These are phyloP conservation scores for Trichoderma citrinoviride DNA, from an alignment of 2,329 filamentous ascomycete genomes.

Conservation along the genomic window DNA sequence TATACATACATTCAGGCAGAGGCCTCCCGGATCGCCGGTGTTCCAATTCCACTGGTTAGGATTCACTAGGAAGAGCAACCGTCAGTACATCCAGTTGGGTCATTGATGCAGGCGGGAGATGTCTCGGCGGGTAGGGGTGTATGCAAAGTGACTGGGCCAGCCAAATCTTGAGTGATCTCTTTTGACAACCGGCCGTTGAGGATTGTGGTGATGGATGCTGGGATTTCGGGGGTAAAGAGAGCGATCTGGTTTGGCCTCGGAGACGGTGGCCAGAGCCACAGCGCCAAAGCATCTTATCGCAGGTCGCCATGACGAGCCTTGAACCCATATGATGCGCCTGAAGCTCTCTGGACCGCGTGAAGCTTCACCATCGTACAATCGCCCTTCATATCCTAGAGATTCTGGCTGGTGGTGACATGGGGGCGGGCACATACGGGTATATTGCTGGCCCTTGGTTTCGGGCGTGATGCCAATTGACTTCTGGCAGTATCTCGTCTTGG, in stretches of 20 bases:
- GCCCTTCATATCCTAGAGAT: background rate
- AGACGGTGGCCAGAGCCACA: background rate
- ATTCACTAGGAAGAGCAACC: conserved; percentile 42
- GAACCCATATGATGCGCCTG: background rate
- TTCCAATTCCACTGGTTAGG: conserved; percentile 55
- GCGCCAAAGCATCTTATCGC: background rate
- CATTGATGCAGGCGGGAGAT: background rate
- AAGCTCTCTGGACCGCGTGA: background rate
- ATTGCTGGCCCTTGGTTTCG: conserved; percentile 43
- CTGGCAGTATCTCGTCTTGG: conserved; percentile 39
- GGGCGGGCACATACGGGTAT: conserved; percentile 43
- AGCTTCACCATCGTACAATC: background rate
- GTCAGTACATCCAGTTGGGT: background rate
- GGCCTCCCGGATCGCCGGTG: conserved; percentile 36
- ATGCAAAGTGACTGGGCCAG: background rate
- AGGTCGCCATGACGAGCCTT: background rate
- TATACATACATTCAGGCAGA: conserved; percentile 54
- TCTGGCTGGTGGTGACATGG: background rate
- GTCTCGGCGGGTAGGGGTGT: too few relatives aligned
- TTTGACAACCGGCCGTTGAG: too few relatives aligned
- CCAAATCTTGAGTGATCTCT: too few relatives aligned
- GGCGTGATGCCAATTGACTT: conserved; percentile 47
- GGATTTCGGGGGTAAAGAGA: background rate
- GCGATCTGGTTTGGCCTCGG: background rate
- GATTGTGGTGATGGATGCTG: too few relatives aligned